Evolutionary conservation across 345 rosid species (phyloP), one percentile per base, ranked within the genome.

Genomic region (Populus tremula): DNA sequence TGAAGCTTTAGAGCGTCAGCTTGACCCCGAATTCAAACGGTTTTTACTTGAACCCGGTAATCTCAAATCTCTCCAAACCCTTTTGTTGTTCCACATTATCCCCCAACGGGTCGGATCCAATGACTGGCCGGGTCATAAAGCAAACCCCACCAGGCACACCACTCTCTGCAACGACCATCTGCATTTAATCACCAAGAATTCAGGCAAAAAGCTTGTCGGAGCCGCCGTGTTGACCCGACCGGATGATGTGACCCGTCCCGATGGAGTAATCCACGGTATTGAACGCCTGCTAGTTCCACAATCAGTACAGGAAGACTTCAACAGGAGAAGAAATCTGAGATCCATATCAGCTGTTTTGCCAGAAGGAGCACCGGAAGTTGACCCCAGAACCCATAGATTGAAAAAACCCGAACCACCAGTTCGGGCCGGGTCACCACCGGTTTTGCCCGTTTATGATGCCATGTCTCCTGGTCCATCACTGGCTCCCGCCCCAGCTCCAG

Each of bases 401-500:
- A 92, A 87, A 82, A 89, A 88, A 78, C 88, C 93, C 2, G 90
- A 91, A 0, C 72, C 92, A 0, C 80, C 94, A 0, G 86, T 83
- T 0, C 93, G 91, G 0, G 91, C 82, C 9, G 98, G 97, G 13
- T 81, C 97, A 1, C 91, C 98, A 0, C 99, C 98, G 18, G 90
- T 86, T 16, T 90, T 93, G 0, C 97, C 99, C 36, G 66, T 96
- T 50, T 91, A 80, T 79, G 94, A 93, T 54, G 99, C 99, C 20
- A 74, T 96, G 94, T 94, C 98, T 27, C 99, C 99, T 2, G 97
- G 98, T 31, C 99, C 99, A 0, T 91, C 97, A 1, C 87, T 94
- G 1, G 98, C 99, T 68, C 98, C 98, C 8, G 99, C 97, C 0
- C 97, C 99, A 8, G 99, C 97, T 0, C 99, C 99, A 0, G 98